These are phyloP conservation scores for Trypanosomatidae sp. DNA, from an alignment of 208 protist species.

Conservation along the genomic window DNA sequence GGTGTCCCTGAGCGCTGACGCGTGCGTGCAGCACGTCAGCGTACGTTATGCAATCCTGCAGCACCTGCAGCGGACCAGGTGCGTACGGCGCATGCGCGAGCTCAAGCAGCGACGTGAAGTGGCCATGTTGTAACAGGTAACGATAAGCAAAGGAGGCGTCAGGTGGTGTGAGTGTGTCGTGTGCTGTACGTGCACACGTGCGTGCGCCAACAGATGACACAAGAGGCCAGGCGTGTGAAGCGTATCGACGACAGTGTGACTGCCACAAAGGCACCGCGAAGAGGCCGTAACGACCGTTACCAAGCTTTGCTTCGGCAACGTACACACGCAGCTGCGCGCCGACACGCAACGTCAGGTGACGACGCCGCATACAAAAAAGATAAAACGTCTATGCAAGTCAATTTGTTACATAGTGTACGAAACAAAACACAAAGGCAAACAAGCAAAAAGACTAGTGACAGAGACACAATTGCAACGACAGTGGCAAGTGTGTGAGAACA, in stretches of 20 bases:
- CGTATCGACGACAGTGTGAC: too few species aligned
- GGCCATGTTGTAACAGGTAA: conserved; percentile 23
- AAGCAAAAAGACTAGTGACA: background rate
- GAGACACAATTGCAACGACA: background rate
- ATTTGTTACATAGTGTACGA: background rate
- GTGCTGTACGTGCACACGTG: background rate
- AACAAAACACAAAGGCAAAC: background rate
- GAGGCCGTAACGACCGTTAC: too few species aligned
- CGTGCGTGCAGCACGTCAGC: too few species aligned
- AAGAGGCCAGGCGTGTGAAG: too few species aligned
- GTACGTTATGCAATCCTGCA: too few species aligned
- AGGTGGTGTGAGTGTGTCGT: conserved; percentile 2
- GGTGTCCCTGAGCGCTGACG: too few species aligned
- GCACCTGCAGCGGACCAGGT: conserved; percentile 26
- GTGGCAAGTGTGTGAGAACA: background rate
- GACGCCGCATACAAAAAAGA: background rate
- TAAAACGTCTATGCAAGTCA: background rate
- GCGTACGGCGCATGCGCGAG: conserved; percentile 51
- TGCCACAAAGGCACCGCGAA: too few species aligned
- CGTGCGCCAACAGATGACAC: background rate
- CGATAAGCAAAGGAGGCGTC: conserved; percentile 41
- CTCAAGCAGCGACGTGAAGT: conserved; percentile 21
- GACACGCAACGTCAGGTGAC: too few species aligned
- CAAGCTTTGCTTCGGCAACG: background rate
- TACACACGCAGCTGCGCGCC: background rate